phyloP scores from a whole-genome alignment of 768 basidiomycete genomes.

The Megacollybia marginata region DNA sequence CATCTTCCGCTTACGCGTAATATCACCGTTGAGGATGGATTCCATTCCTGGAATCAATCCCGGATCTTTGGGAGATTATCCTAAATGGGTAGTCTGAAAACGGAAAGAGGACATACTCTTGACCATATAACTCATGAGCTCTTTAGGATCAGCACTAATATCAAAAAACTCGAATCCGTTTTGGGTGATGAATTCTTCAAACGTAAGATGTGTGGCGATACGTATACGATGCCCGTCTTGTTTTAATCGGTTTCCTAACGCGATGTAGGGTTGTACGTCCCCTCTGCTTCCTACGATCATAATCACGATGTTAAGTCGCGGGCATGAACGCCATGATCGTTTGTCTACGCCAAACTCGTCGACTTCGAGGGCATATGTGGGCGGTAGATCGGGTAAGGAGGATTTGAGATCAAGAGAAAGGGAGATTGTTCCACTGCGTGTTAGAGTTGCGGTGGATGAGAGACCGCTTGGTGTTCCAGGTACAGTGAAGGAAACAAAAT shows the following conservation, averaged over 20 bases:
- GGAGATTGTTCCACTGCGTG: slow-evolving; percentile 39
- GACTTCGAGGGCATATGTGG: slow-evolving; percentile 36
- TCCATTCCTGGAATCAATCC: slow-evolving; percentile 55
- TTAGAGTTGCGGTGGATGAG: slow-evolving; percentile 30
- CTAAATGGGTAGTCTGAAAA: background rate
- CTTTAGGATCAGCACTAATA: slow-evolving; percentile 56
- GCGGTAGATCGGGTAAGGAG: slow-evolving; percentile 41
- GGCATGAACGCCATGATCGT: slow-evolving; percentile 26
- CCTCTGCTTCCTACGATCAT: slow-evolving; percentile 65
- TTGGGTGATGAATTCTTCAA: slow-evolving; percentile 44
- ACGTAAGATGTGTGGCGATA: slow-evolving; percentile 56
- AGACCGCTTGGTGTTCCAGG: slow-evolving; percentile 29
- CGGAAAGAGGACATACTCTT: slow-evolving; percentile 39
- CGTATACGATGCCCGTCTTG: slow-evolving; percentile 52
- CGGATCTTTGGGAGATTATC: slow-evolving; percentile 35
- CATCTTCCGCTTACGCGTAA: slow-evolving; percentile 51
- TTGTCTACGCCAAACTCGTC: slow-evolving; percentile 43
- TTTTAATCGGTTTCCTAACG: slow-evolving; percentile 40
- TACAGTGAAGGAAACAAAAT: background rate
- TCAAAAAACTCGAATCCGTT: slow-evolving; percentile 51
- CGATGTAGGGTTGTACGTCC: slow-evolving; percentile 62
- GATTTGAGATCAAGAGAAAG: slow-evolving; percentile 41
- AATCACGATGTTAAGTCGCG: slow-evolving; percentile 49
- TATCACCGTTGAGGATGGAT: slow-evolving; percentile 55
- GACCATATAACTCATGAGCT: slow-evolving; percentile 69